Evolutionary conservation across 345 rosid species (phyloP).

Genomic region (Boechera retrofracta): DNA sequence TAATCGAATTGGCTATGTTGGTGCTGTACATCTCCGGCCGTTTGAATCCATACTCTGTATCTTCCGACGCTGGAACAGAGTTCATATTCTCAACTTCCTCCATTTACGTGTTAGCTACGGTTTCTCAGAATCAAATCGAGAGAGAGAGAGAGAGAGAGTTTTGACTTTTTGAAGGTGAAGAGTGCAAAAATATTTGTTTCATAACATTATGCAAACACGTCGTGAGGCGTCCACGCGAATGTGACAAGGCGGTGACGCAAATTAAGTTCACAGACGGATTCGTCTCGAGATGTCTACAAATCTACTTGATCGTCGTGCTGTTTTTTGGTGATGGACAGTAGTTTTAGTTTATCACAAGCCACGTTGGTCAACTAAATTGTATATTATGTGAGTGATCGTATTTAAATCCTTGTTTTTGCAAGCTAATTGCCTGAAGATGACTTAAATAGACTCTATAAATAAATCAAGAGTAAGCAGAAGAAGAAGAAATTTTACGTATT

Average conservation of each 20-base stretch:
- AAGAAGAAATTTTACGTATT: neutral
- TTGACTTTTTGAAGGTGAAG: neutral
- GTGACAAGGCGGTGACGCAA: slow-evolving; percentile 4
- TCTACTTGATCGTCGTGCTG: neutral
- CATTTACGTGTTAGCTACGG: slow-evolving; percentile 41
- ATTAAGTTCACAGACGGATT: neutral
- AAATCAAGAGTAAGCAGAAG: neutral
- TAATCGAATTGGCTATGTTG: slow-evolving; percentile 69
- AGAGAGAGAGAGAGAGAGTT: slow-evolving; percentile 13
- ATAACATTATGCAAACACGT: slow-evolving; percentile 22
- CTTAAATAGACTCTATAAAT: neutral
- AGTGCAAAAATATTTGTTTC: slow-evolving; percentile 1
- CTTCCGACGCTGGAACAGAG: slow-evolving; percentile 56
- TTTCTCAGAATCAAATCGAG: slow-evolving; percentile 16
- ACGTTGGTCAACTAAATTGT: slow-evolving; percentile 38
- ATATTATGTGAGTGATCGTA: neutral
- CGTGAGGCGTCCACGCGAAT: slow-evolving; percentile 27
- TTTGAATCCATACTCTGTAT: slow-evolving; percentile 71
- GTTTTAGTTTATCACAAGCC: neutral
- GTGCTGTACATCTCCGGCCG: slow-evolving; percentile 78
- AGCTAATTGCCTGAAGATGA: slow-evolving; percentile 17
- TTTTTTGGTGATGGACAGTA: slow-evolving; percentile 13
- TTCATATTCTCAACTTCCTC: slow-evolving; percentile 49
- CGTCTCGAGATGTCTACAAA: neutral
- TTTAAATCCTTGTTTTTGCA: neutral